Percentiles rank a stretch among this genome's conserved stretches.
Conservation (phyloP, 2,329 filamentous ascomycete genomes). For the Byssochlamys sp. region DNA sequence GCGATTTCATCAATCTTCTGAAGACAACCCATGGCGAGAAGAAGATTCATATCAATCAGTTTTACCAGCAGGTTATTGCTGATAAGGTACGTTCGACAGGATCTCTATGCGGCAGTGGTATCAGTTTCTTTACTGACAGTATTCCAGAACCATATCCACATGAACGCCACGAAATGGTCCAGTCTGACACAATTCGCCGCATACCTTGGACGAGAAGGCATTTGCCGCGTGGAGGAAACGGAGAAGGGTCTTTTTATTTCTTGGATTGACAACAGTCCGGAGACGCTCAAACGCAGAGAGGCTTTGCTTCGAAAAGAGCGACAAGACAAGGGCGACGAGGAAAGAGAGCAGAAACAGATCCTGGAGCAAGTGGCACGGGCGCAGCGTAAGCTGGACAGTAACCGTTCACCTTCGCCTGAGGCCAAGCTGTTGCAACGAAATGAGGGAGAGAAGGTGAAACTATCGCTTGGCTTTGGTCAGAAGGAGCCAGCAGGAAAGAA, state of each 20-base stretch:
- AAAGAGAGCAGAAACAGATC: constrained; percentile 73
- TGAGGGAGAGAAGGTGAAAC: constrained; percentile 66
- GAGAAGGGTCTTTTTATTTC: constrained; percentile 73
- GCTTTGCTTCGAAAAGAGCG: constrained; percentile 73
- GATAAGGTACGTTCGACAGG: constrained; percentile 46
- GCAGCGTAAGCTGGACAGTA: constrained; percentile 47
- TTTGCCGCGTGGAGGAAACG: constrained; percentile 82
- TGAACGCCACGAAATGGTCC: constrained; percentile 87
- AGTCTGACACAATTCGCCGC: constrained; percentile 85
- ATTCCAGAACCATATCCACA: constrained; percentile 60
- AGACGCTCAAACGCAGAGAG: constrained; percentile 70
- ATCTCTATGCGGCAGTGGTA: neutral
- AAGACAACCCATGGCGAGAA: constrained; percentile 85
- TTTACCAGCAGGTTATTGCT: constrained; percentile 88
- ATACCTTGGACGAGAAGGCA: constrained; percentile 70
- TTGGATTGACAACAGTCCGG: constrained; percentile 87
- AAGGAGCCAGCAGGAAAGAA: constrained; percentile 19
- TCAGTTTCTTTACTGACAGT: neutral
- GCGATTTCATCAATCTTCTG: constrained; percentile 67
- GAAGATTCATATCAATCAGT: constrained; percentile 75
- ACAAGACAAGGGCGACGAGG: constrained; percentile 82
- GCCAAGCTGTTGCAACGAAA: constrained; percentile 42
- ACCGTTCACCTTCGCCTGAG: constrained; percentile 34
- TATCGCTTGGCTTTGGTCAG: constrained; percentile 50
- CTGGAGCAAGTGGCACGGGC: constrained; percentile 74